Evolutionary conservation across 2,329 filamentous ascomycete genomes (phyloP).

Genomic region (Alternaria solani): DNA sequence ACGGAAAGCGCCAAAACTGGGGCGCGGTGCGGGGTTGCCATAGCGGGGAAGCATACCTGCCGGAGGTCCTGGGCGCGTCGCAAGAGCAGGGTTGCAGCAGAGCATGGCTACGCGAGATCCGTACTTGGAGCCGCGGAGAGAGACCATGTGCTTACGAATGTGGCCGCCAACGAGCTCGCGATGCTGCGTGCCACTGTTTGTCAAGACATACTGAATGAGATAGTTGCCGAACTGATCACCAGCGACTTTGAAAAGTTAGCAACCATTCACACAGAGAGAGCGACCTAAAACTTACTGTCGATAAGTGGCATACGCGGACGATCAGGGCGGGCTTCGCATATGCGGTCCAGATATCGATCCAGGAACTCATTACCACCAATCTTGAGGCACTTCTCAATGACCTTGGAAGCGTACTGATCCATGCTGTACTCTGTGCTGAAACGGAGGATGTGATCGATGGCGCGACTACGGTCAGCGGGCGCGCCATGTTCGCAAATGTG

Average conservation of each 20-base stretch:
- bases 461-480: conserved; percentile 87
- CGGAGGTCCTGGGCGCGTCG: conserved; percentile 87
- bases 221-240: conserved; percentile 99
- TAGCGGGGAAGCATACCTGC: conserved; percentile 62
- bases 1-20: conserved; percentile 42
- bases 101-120: conserved; percentile 98
- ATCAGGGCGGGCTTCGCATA: conserved; percentile 89
- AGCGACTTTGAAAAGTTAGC: conserved; percentile 65
- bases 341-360: conserved; percentile 88
- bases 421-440: conserved; percentile 97
- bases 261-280: background rate
- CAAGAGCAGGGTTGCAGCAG: conserved; percentile 91
- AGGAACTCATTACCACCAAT: conserved; percentile 92
- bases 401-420: conserved; percentile 98
- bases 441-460: conserved; percentile 92
- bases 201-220: conserved; percentile 95
- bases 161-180: conserved; percentile 92
- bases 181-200: conserved; percentile 85
- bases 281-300: conserved; percentile 68
- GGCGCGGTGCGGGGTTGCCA: conserved; percentile 38
- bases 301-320: conserved; percentile 96
- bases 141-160: conserved; percentile 99
- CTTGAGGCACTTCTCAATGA: conserved; percentile 98
- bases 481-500: conserved; percentile 98
- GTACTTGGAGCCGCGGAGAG: conserved; percentile 96